Percentiles rank a stretch among this genome's conserved stretches.
Conservation (phyloP, 805 yeast species). For the Jamesozyma spencerorum region DNA sequence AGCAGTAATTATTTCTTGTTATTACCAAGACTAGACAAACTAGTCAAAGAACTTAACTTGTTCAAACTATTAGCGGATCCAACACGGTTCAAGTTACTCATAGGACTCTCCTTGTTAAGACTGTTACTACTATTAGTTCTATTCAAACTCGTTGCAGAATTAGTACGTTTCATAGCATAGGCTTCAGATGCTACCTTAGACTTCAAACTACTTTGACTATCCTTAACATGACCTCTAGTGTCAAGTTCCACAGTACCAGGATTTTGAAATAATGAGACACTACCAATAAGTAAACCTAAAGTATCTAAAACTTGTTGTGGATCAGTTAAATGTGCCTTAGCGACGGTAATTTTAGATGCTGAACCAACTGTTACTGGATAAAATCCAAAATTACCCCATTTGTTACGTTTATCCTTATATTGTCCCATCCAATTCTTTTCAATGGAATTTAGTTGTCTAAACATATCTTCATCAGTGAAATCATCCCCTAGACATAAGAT, state of each 20-base stretch:
- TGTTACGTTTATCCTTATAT: constrained; percentile 34
- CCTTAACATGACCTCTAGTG: constrained; percentile 60
- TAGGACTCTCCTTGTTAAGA: neutral
- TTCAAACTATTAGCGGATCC: neutral
- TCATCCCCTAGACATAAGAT: constrained; percentile 91
- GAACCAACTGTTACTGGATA: constrained; percentile 91
- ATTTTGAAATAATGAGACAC: constrained; percentile 66
- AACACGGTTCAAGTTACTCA: neutral
- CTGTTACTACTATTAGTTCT: neutral
- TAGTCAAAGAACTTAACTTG: too few relatives aligned
- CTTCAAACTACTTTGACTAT: constrained; percentile 34
- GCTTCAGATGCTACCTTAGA: constrained; percentile 29
- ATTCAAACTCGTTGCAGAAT: constrained; percentile 11
- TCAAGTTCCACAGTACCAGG: constrained; percentile 69
- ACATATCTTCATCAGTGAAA: constrained; percentile 97
- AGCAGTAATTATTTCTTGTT: too few relatives aligned
- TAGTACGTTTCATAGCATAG: constrained; percentile 22
- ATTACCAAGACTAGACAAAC: too few relatives aligned
- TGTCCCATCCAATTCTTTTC: constrained; percentile 36
- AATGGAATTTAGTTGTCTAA: constrained; percentile 58
- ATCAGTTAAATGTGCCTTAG: constrained; percentile 75
- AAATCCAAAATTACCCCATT: constrained; percentile 50
- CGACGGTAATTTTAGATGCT: constrained; percentile 75
- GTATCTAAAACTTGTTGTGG: constrained; percentile 81
- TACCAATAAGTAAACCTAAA: constrained; percentile 70